phyloP scores from a whole-genome alignment of 2,329 filamentous ascomycete genomes.

The Claviceps purpurea region DNA sequence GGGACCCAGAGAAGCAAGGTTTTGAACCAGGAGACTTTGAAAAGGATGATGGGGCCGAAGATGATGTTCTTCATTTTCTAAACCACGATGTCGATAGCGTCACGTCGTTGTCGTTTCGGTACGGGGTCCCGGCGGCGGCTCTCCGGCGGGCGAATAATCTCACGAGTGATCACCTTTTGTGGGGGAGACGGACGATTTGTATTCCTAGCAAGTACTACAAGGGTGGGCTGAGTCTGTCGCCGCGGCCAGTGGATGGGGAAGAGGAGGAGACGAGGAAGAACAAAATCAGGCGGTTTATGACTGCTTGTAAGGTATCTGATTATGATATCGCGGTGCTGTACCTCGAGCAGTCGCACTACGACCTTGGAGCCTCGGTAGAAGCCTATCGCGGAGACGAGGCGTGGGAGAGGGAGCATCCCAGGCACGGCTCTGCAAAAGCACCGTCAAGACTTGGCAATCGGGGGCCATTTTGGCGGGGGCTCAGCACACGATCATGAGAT shows the following conservation, averaged over 20 bases:
- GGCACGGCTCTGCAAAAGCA: slow-evolving; percentile 12
- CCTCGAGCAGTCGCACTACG: slow-evolving; percentile 54
- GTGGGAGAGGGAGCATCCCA: slow-evolving; percentile 59
- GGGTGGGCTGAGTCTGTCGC: slow-evolving; percentile 53
- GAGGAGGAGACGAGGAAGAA: slow-evolving; percentile 59
- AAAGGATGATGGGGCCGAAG: slow-evolving; percentile 11
- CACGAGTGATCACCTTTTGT: slow-evolving; percentile 56
- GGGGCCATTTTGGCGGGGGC: slow-evolving; percentile 19
- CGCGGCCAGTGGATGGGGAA: slow-evolving; percentile 58
- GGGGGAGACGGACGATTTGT: slow-evolving; percentile 53
- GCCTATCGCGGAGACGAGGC: slow-evolving; percentile 57
- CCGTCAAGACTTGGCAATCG: slow-evolving; percentile 18
- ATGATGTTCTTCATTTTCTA: slow-evolving; percentile 63
- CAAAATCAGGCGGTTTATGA: slow-evolving; percentile 66
- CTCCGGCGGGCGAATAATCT: slow-evolving; percentile 57
- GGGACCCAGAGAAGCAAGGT: neutral
- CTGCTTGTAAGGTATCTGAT: slow-evolving; percentile 62
- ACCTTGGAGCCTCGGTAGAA: slow-evolving; percentile 50
- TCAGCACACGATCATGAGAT: neutral
- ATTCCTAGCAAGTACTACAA: slow-evolving; percentile 61
- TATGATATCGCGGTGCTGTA: slow-evolving; percentile 66
- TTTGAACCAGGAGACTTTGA: neutral
- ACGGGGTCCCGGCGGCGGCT: slow-evolving; percentile 49
- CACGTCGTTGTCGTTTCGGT: slow-evolving; percentile 54
- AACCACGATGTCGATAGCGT: slow-evolving; percentile 56